Evolutionary conservation across 2,329 filamentous ascomycete genomes (phyloP), one percentile per base, ranked within the genome.

Genomic region (Pseudocercospora pini-densiflorae): DNA sequence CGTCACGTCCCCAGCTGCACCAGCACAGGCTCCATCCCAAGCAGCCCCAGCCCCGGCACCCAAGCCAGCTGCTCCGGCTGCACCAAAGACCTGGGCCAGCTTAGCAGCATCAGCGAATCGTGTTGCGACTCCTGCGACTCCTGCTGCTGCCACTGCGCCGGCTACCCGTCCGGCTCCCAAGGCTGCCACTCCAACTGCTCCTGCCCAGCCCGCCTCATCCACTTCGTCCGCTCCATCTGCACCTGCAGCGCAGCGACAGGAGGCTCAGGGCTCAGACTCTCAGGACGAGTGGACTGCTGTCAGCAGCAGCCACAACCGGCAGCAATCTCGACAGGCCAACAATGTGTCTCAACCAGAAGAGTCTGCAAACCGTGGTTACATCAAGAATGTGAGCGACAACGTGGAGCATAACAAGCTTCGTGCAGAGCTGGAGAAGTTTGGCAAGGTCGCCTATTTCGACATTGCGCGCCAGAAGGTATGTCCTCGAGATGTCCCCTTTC

Each of bases 361-460:
- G 63, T 87, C 93, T 71, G 90, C 94, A 69, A 88, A 88, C 68
- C 87, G 93, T 72, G 95, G 91, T 21, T 98, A 97, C 80, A 93
- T 99, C 80, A 97, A 97, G 85, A 97, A 94, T 74, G 94, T 98
- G 59, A 94, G 90, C 59, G 93, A 97, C 36, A 94, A 93, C 81
- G 90, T 99, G 61, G 87, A 92, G 77, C 86, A 89, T 14, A 87
- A 88, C 47, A 88, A 92, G 55, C 84, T 99, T 66, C 90, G 86
- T 79, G 84, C 86, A 61, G 86, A 88, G 62, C 84, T 99, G 60
- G 85, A 88, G 72, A 88, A 89, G 73, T 93, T 90, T 61, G 88
- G 88, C 69, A 87, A 89, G 76, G 77, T 90, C 57, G 81, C 82
- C 67, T 88, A 89, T 77, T 88, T 89, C 73, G 88, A 90, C 75